Base-by-base conservation (phyloP, 495 filamentous ascomycete species). In the Neurospora sp. region DNA sequence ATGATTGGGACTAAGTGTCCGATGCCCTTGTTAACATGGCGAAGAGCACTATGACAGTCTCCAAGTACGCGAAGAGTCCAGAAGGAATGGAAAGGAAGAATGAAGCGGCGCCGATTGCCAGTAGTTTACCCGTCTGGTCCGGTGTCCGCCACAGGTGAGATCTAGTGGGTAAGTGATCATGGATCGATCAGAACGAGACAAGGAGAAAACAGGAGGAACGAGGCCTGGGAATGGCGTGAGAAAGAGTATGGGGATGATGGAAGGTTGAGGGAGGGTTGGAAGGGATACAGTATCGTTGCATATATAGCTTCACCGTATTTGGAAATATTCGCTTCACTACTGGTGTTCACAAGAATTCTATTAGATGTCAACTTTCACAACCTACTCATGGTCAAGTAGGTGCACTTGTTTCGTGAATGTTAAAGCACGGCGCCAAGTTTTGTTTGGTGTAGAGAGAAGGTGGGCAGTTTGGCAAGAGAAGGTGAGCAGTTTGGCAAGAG, bases 1-100 rank as follows among this genome's bases (percentile, higher is more conserved):
- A 94, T 76, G 91, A 94, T 81, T 93, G 91, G 91, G 53, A 65
- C 3, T 65, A 35, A 18, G 31, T 65, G 27, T 0, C 53, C 2
- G 7, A 65, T 9, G 10, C 9, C 20, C 6, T 0, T 7, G 27
- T 35, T 35, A 2, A 16, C 2, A 16, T 2, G 48, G n/a, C 6
- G 20, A 59, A 59, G 48, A 59, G 20, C 8, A 1, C 16, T n/a
- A 40, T 18, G 16, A 9, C 5, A 45, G 6, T 14, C 16, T 45
- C 12, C 0, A 42, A 42, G 8, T 20, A 27, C 9, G n/a, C 1
- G 45, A 22, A 27, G n/a, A 22, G 45, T 27, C 9, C 1, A 53
- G 9, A 10, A 22, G 45, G n/a, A 2, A 5, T 12, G 45, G 3
- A 22, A 27, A 27, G 48, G 9, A 27, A 59, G 48, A 27, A 27